phyloP scores from a whole-genome alignment of 2,329 filamentous ascomycete species.

The Fusarium tanahbumbuense region DNA sequence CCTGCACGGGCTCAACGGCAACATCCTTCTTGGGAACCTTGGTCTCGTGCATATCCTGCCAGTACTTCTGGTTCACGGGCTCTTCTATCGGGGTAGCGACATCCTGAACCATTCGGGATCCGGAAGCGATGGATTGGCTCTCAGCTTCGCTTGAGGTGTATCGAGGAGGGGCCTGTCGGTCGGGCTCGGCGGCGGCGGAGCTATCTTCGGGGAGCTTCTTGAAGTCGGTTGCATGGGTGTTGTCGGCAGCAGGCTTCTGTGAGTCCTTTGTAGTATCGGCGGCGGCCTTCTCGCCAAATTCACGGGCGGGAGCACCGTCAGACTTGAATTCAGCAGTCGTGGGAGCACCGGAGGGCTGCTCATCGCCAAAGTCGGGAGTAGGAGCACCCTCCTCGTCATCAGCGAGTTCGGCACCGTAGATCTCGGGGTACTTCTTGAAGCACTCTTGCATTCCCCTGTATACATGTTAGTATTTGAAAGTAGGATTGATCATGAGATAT shows the following conservation, averaged over 20 bases:
- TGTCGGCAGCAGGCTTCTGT: background rate
- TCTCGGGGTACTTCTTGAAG: slow-evolving; percentile 90
- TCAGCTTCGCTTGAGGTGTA: background rate
- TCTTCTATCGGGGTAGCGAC: slow-evolving; percentile 26
- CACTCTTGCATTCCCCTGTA: slow-evolving; percentile 94
- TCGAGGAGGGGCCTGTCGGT: slow-evolving; percentile 1
- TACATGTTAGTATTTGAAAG: slow-evolving; percentile 42
- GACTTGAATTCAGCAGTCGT: slow-evolving; percentile 11
- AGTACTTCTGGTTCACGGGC: slow-evolving; percentile 13
- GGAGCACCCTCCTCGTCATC: slow-evolving; percentile 71
- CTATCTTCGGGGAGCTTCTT: background rate
- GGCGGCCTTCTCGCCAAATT: background rate
- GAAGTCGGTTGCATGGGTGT: background rate
- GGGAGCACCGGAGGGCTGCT: slow-evolving; percentile 35
- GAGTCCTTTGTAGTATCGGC: background rate
- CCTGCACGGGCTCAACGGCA: slow-evolving; percentile 18
- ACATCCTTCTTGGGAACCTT: slow-evolving; percentile 30
- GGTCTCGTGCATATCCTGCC: slow-evolving; percentile 26
- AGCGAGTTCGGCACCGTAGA: slow-evolving; percentile 89
- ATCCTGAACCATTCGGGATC: slow-evolving; percentile 26
- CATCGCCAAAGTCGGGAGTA: slow-evolving; percentile 46
- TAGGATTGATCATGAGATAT: background rate
- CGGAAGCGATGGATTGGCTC: slow-evolving; percentile 1
- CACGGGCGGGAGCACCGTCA: background rate
- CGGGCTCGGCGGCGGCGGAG: background rate